These are phyloP conservation scores for Penicillium canariense DNA, from an alignment of 495 filamentous ascomycete species.

Conservation along the genomic window DNA sequence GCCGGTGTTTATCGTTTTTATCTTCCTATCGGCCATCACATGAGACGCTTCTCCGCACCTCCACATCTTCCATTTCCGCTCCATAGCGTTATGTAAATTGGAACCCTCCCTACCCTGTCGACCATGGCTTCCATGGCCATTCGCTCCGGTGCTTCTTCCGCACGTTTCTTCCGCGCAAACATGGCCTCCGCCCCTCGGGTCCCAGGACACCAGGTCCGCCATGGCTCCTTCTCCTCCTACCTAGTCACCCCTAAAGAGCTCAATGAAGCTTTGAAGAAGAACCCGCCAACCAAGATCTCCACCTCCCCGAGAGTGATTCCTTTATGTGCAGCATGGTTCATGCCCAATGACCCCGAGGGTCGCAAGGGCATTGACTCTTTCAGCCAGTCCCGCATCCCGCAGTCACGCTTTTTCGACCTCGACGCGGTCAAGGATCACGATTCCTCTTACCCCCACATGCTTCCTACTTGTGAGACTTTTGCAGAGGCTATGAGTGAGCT, in stretches of 20 bases:
- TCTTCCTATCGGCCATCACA: conserved; percentile 35
- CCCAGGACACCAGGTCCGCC: conserved; percentile 31
- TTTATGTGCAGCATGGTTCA: conserved; percentile 90
- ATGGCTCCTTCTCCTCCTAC: conserved; percentile 68
- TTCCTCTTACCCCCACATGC: conserved; percentile 95
- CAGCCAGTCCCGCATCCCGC: conserved; percentile 72
- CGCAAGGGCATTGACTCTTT: conserved; percentile 78
- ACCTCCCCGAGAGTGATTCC: conserved; percentile 79
- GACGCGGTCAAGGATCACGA: conserved; percentile 83
- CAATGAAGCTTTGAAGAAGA: conserved; percentile 71
- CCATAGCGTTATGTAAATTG: conserved; percentile 13
- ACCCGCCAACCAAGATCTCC: conserved; percentile 68
- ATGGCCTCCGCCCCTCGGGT: conserved; percentile 29
- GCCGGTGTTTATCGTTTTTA: conserved; percentile 17
- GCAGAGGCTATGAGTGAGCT: conserved; percentile 82
- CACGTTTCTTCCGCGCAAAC: conserved; percentile 32
- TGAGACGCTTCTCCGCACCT: conserved; percentile 27
- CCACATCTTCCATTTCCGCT: conserved; percentile 8
- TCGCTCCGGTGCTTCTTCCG: conserved; percentile 32
- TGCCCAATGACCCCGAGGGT: conserved; percentile 78
- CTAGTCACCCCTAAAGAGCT: conserved; percentile 84
- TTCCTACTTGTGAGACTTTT: conserved; percentile 76
- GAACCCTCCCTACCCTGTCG: conserved; percentile 1
- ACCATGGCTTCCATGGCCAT: conserved; percentile 41
- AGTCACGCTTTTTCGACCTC: conserved; percentile 93